Base-by-base conservation (phyloP, 805 yeast genomes). In the Lipomyces yamanashiensis region DNA sequence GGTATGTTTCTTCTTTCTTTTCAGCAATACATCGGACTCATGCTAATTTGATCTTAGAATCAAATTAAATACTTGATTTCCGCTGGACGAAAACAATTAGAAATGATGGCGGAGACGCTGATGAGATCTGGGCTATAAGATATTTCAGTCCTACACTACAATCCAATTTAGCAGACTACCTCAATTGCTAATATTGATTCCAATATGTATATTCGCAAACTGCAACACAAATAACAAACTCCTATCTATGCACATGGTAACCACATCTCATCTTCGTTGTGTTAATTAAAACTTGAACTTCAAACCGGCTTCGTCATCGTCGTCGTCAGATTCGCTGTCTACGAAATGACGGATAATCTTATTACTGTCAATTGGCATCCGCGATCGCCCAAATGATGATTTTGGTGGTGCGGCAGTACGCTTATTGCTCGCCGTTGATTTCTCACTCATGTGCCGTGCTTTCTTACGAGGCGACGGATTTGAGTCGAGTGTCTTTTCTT, bases 31-130 rank as follows among this genome's bases (percentile, higher is more conserved):
- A n/a, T 3, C 6, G 36, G 23, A 15, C 19, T 17, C 23, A 33
- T 17, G 13, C 15, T 13, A 33, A 15, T 12, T 36, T 47, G 45
- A 33, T 36, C 17, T 28, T 33, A 62, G 65, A 62, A 58, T 17
- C 53, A 33, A 45, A 62, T 62, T 7, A 62, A 62, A 39, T 62
- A 52, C 33, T 21, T 39, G 34, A 62, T 62, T 36, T 36, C 65
- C 34, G 47, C 39, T 9, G 65, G 65, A 13, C 45, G 61, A 51
- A 57, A 58, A 37, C 59, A 62, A 36, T 51, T 62, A 17, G 61
- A 62, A 41, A 15, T 58, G 58, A 53, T 54, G 61, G 44, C 65
- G 7, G 62, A 62, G 51, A 41, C 59, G 9, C 21, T 62, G 17
- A 8, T 36, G 51, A 60, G 65, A 36, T 62, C 65, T 12, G 55